Evolutionary conservation across 2,329 filamentous ascomycete species (phyloP).

Genomic region (Colletotrichum sp.): DNA sequence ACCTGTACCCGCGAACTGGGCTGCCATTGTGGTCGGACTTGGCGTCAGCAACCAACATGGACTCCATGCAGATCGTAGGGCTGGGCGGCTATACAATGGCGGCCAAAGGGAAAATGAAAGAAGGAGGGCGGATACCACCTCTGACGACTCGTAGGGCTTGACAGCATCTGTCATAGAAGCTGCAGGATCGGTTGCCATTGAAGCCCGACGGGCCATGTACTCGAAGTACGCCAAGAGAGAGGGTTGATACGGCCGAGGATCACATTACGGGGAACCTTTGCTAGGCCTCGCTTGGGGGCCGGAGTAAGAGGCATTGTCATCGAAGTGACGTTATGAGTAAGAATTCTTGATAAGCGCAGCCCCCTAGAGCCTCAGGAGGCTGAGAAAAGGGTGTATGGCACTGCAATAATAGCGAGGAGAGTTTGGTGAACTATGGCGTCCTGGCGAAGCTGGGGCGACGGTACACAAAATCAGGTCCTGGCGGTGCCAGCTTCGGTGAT

Average conservation of each 20-base stretch:
- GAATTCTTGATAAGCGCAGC: neutral
- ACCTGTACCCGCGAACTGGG: neutral
- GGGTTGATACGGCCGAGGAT: neutral
- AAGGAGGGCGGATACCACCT: neutral
- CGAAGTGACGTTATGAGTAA: neutral
- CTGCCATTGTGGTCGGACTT: neutral
- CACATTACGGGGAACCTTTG: neutral
- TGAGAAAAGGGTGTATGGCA: neutral
- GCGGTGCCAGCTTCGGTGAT: neutral
- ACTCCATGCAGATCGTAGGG: conserved; percentile 3
- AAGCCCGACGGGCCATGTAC: neutral
- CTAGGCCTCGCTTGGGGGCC: neutral
- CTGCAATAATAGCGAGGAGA: neutral
- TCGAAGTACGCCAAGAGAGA: neutral
- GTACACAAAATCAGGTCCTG: neutral
- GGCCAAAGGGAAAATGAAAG: neutral
- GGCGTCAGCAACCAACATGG: neutral
- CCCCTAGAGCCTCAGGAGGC: neutral
- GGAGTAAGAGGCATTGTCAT: neutral
- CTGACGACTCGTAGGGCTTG: neutral
- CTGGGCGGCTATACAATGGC: conserved; percentile 7
- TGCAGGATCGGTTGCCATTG: neutral
- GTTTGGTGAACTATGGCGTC: neutral
- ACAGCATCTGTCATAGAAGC: neutral
- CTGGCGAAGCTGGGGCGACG: neutral